Evolutionary conservation across 176 grass and related monocot species (phyloP).

Genomic region (Carex littledalei): DNA sequence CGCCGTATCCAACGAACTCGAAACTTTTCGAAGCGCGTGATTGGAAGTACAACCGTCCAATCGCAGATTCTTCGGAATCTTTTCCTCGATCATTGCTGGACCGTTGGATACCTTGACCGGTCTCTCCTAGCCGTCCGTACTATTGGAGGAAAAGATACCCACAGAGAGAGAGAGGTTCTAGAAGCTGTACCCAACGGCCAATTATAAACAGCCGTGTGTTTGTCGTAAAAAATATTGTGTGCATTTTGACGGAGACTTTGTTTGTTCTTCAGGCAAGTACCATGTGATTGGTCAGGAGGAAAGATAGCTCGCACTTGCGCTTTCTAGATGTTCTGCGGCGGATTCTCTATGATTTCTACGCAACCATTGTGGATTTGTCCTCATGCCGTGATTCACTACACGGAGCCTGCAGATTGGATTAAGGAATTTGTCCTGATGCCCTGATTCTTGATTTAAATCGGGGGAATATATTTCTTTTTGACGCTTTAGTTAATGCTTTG

Average conservation of each 20-base stretch:
- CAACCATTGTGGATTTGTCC: neutral
- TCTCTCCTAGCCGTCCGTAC: neutral
- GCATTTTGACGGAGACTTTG: no score
- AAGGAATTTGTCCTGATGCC: neutral
- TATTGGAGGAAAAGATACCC: neutral
- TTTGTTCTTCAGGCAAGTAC: neutral
- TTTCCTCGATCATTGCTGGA: neutral
- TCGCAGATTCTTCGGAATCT: neutral
- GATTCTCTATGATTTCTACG: no score
- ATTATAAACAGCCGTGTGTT: neutral
- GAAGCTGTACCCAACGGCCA: neutral
- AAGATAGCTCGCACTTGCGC: neutral
- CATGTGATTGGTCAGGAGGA: neutral
- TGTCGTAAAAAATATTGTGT: neutral
- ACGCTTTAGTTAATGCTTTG: neutral
- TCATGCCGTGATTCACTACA: neutral
- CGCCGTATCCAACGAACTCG: neutral
- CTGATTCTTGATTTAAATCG: neutral
- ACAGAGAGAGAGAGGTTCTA: neutral
- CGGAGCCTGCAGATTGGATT: neutral
- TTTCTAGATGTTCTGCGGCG: neutral
- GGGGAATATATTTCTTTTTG: neutral
- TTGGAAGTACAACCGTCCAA: neutral
- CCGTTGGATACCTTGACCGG: neutral
- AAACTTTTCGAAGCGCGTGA: conserved; percentile 3